Base-by-base conservation (phyloP, 2,329 filamentous ascomycete species). In the Sordariomycetes sp. region DNA sequence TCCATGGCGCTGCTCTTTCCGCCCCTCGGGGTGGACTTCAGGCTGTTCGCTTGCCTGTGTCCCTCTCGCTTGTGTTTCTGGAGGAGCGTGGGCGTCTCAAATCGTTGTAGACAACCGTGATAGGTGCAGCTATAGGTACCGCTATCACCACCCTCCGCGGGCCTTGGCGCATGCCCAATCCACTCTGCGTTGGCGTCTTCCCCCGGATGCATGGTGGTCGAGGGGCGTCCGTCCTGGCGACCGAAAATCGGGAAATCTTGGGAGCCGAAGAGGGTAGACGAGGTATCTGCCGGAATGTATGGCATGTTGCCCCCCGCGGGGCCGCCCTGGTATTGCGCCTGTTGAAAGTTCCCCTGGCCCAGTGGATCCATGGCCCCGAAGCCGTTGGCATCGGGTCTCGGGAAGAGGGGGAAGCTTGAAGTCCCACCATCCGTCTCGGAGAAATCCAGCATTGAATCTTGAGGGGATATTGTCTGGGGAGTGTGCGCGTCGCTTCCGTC, bases 71-170 rank as follows among this genome's bases (percentile, higher is more conserved):
- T 97, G 76, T 99, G 94, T 74, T 94, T 94, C 70, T 97, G 92
- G 3, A 99, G 79, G 64, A 92, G 85, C 10, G 85, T 80, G 4
- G 91, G 90, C 1, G 90, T 90, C 64, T 96, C 90, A 67, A 99
- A 99, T 57, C 94, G 88, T 64, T 88, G 78, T 0, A 86, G 86
- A 69, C 94, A 97, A 12, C 91, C 90, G 66, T 96, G 91, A 66
- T 96, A 96, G 1, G 92, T 97, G 72, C 94, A 99, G 1, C 92
- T 96, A 73, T 97, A 99, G 0, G 92, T 96, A 14, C 93, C 93
- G 22, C 86, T 82, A 63, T 96, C 89, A 20, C 40, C 34, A 14
- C 28, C 37, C 1, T 28, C 55, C 16, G 40, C 48, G 6, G 16
- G 46, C 12, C 46, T 32, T 20, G 14, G 32, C 6, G 40, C 28